Evolutionary conservation across 2,329 filamentous ascomycete species (phyloP), one percentile per base, ranked within the genome.

Genomic region (Alternaria sp.): DNA sequence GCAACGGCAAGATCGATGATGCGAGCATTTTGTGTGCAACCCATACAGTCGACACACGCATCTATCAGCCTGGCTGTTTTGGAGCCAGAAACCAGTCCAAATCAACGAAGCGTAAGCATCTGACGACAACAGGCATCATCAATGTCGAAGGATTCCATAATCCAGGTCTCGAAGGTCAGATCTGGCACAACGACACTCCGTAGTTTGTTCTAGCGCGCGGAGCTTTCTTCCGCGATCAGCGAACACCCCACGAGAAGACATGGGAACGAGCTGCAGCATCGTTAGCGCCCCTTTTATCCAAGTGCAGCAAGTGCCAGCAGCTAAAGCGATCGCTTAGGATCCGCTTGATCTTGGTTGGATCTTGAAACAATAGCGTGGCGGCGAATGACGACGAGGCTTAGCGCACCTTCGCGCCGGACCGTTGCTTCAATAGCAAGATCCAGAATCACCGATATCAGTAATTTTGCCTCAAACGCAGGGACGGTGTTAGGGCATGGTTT

Each of bases 1-100:
- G 26, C 21, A 50, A 60, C 56, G 60, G 56, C 45, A 55, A 50
- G 45, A 60, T 63, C 56, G 60, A 63, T 63, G 60, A 63, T 63
- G 60, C 49, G 45, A 54, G 50, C 44, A 63, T 60, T 26, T 55
- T 9, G 33, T 51, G 25, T 30, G 30, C 37, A 14, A 23, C 30
- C 12, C 28, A 28, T 20, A 26, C 45, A 25, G 26, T 47, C 56
- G 21, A 53, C 30, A 25, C 28, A 23, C 37, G 20, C 28, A 23
- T 23, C 20, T 41, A 7, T 15, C 33, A n/a, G 30, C 30, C 23
- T 23, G 15, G 37, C 28, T 30, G 28, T 7, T 21, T 25, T 49
- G 14, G 15, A 20, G 18, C 14, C 33, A 37, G 30, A 53, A 25
- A 53, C 14, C 37, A 14, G 49, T 21, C 30, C 23, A 23, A 21